Evolutionary conservation across 2,329 filamentous ascomycete species (phyloP), one percentile per base, ranked within the genome.

Genomic region (Chaetomium strumarium): DNA sequence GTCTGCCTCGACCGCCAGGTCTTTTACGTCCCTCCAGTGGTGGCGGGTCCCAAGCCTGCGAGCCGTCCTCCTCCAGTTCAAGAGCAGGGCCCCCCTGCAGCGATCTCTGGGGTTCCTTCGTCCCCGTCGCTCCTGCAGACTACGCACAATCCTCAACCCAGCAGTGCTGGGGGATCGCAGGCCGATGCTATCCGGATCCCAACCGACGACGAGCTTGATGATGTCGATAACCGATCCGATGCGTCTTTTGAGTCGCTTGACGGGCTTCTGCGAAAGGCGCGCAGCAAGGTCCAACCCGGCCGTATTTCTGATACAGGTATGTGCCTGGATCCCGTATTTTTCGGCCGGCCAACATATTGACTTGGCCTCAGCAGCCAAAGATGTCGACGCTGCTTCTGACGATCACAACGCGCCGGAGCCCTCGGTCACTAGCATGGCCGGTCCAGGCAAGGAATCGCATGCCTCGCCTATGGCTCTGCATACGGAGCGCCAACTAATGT

Each of bases 281-380:
- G 10, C 41, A 33, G 33, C 11, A 10, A 31, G 41, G 12, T 43
- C 17, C 16, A 17, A 33, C 17, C 41, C 41, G 20, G 41, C 41
- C 3, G 41, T 16, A 14, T 43, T 43, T 14, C 13, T 43, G 6
- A 29, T 43, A 14, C 29, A 43, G 29, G 41, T 43, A 43, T 43
- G 24, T 43, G 13, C 41, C 41, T 16, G 4, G 11, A 43, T 43
- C 41, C 17, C 41, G 14, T 29, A 43, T 43, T 14, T 8, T 14
- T n/a, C 1, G 24, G 41, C 41, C 31, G 41, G 41, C 41, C 17
- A 55, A 49, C 12, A 57, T 48, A 33, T 48, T 58, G 33, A 58
- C 45, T 52, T 53, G n/a, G 31, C 51, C 48, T 52, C 20, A 55
- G 53, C 51, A 56, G 46, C 42, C 51, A 52, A 56, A 52, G 17